These are phyloP conservation scores for Moelleriella libera DNA, from an alignment of 2,329 filamentous ascomycete species.

Conservation along the genomic window DNA sequence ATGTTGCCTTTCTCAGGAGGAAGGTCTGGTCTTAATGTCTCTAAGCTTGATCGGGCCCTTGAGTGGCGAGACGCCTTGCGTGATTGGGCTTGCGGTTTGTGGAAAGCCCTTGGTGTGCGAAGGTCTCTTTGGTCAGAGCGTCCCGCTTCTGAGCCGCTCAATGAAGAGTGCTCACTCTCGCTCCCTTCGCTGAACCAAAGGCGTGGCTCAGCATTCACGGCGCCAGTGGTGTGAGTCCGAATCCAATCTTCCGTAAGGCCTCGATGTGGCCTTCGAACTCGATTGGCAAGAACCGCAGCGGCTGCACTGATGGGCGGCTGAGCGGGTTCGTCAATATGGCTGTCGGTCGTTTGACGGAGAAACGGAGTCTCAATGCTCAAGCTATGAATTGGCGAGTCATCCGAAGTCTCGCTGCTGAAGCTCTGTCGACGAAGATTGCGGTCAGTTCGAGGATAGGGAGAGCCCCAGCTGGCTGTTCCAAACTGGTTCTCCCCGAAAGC, in stretches of 20 bases:
- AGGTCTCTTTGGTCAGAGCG: slow-evolving; percentile 35
- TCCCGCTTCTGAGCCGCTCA: slow-evolving; percentile 49
- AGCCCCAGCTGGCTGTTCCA: slow-evolving; percentile 78
- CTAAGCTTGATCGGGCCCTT: slow-evolving; percentile 37
- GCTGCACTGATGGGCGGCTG: slow-evolving; percentile 32
- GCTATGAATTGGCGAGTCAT: slow-evolving; percentile 46
- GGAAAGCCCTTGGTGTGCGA: slow-evolving; percentile 30
- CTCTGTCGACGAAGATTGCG: slow-evolving; percentile 34
- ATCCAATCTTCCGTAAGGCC: slow-evolving; percentile 78
- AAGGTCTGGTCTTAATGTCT: slow-evolving; percentile 33
- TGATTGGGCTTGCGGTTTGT: slow-evolving; percentile 8
- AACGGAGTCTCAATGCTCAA: slow-evolving; percentile 49
- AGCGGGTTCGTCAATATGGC: slow-evolving; percentile 15
- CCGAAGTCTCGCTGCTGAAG: slow-evolving; percentile 43
- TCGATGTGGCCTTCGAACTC: slow-evolving; percentile 41
- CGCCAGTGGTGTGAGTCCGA: slow-evolving; percentile 64
- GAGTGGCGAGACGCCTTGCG: slow-evolving; percentile 20
- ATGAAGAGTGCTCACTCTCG: slow-evolving; percentile 61
- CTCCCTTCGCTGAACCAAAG: slow-evolving; percentile 71
- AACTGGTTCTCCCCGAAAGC: slow-evolving; percentile 23
- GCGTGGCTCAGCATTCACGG: slow-evolving; percentile 53
- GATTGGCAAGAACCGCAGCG: slow-evolving; percentile 49
- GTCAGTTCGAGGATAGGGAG: slow-evolving; percentile 64
- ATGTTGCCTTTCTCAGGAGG: slow-evolving; percentile 12
- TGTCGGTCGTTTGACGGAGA: slow-evolving; percentile 35